Evolutionary conservation across 2,329 filamentous ascomycete genomes (phyloP).

Genomic region (Calonectria henricotiae): DNA sequence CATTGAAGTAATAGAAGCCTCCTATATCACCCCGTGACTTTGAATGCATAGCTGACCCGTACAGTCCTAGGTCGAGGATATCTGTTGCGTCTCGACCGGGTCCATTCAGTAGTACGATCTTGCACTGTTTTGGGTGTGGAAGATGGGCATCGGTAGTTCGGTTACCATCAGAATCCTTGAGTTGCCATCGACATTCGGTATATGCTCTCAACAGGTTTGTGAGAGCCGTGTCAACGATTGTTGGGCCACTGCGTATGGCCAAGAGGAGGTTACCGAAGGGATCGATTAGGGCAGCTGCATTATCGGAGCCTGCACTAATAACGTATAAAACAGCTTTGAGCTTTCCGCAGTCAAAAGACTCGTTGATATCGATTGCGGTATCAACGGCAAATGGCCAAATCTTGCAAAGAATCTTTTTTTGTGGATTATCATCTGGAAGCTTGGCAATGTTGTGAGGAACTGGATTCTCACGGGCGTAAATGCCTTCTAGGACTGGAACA

Average conservation of each 20-base stretch:
- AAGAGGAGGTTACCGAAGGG: conserved; percentile 13
- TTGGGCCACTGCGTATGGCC: conserved; percentile 1
- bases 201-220: conserved; percentile 2
- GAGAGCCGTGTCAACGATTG: background rate
- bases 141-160: conserved; percentile 1
- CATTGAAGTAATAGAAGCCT: conserved; percentile 5
- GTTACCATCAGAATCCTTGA: background rate
- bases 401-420: background rate
- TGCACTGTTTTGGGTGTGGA: background rate
- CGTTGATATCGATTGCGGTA: background rate
- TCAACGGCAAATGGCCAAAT: conserved; percentile 13
- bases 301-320: background rate
- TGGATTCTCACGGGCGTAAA: background rate
- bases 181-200: background rate
- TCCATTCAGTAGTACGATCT: background rate
- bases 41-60: conserved; percentile 6
- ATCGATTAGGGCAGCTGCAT: conserved; percentile 1
- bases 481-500: background rate
- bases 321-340: conserved; percentile 6
- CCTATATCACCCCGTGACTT: background rate
- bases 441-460: background rate
- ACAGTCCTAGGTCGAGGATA: conserved; percentile 3
- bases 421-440: background rate
- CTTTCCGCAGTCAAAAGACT: conserved; percentile 6
- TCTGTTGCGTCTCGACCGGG: background rate